Evolutionary conservation across 2,329 filamentous ascomycete genomes (phyloP).

Genomic region (Fusarium succisae): DNA sequence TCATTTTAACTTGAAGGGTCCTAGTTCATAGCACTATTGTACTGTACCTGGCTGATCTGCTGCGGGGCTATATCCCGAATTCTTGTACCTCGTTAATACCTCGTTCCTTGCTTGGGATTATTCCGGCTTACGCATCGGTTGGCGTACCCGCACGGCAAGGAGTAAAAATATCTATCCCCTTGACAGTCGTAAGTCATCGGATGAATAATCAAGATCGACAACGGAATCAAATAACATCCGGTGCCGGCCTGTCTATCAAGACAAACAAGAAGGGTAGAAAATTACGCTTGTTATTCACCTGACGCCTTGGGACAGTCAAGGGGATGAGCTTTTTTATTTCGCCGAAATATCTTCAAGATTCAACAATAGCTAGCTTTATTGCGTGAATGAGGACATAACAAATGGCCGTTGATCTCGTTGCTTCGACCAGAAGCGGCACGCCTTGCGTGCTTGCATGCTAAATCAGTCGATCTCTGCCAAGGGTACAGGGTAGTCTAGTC

Average conservation of each 20-base stretch:
- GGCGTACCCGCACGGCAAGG: neutral
- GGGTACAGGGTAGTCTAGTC: neutral
- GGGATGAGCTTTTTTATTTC: neutral
- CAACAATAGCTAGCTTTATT: rapidly evolving
- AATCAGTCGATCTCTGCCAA: neutral
- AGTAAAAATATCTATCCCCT: no score
- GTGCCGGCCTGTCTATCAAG: no score
- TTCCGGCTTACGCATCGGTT: no score
- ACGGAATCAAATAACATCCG: no score
- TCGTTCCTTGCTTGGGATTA: neutral
- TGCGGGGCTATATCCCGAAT: neutral
- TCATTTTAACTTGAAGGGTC: neutral
- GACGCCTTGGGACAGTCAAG: no score
- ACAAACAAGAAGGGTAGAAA: no score
- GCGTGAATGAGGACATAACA: neutral
- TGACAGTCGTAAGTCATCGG: no score
- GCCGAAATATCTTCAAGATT: neutral
- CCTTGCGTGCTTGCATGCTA: neutral
- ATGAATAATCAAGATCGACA: no score
- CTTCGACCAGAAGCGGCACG: neutral
- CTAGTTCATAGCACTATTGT: neutral
- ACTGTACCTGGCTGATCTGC: neutral
- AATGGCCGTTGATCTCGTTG: neutral
- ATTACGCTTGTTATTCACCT: no score
- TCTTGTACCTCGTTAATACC: neutral